Conservation (phyloP, 441 rosid genomes). For the Gossypium schwendimanii region DNA sequence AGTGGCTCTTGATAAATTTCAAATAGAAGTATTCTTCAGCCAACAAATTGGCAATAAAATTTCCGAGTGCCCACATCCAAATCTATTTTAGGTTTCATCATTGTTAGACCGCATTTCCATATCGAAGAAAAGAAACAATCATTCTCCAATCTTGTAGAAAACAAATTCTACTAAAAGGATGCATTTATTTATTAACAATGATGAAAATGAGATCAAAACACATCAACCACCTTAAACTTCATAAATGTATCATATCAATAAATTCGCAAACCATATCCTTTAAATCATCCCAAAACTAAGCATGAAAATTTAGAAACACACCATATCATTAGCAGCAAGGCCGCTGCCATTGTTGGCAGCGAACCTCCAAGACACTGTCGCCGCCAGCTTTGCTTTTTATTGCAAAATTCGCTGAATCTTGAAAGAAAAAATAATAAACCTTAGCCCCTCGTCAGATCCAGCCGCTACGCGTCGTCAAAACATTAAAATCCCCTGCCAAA, state of each 20-base stretch:
- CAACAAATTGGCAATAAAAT: neutral
- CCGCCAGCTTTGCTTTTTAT: conserved; percentile 50
- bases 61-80: neutral
- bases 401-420: conserved; percentile 26
- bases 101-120: neutral
- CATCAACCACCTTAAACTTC: conserved; percentile 8
- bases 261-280: neutral
- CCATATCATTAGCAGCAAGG: conserved; percentile 60
- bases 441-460: conserved; percentile 61
- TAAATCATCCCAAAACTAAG: neutral
- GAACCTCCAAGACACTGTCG: conserved; percentile 83
- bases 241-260: neutral
- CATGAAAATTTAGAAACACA: conserved; percentile 17
- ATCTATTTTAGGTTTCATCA: neutral
- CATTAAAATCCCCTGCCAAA: conserved; percentile 57
- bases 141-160: neutral
- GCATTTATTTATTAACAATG: neutral
- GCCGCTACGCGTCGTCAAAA: conserved; percentile 34
- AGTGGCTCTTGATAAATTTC: neutral
- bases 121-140: neutral
- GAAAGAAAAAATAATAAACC: conserved; percentile 11
- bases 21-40: neutral
- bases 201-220: conserved; percentile 17
- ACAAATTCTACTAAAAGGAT: neutral
- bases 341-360: conserved; percentile 71